Evolutionary conservation across 176 grass and related monocot species (phyloP), one percentile per base, ranked within the genome.

Genomic region (Musa itinerans): DNA sequence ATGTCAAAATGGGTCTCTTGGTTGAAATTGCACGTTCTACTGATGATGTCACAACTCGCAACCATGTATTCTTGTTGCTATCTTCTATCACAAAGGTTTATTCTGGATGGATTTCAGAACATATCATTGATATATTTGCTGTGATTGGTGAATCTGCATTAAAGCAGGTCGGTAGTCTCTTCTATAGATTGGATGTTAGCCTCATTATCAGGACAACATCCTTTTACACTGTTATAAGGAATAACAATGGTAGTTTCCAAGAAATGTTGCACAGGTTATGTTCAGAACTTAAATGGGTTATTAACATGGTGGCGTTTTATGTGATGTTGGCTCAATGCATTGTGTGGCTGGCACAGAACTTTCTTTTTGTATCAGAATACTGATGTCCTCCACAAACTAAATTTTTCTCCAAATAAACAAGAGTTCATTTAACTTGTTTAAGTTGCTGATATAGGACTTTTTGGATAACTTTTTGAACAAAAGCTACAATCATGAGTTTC

Each of bases 141-240:
- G 76, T 85, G 69, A 91, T 98, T 67, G 94, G 94, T 43, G 90
- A 83, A 81, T 84, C 73, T 93, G 84, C 84, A n/a, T 68, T 93
- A 69, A 93, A 93, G 75, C 94, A 98, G 90, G 94, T 98, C 78
- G 53, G 81, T 70, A 11, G 11, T 75, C 19, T 22, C 16, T 56
- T 56, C 11, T 59, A 25, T 59, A 61, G 54, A 11, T 52, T 51
- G 10, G 19, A 50, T 11, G 20, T 51, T 70, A 50, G 2, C 25
- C 11, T 29, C 25, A 43, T 68, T 43, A 68, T 19, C 24, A 11
- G 12, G 65, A 43, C 4, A 43, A 13, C 12, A 15, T 68, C 49
- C 22, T 69, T 5, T 50, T 50, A 49, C 14, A 49, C 34, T 43
- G 29, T 29, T 43, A 43, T 43, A 43, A 43, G 4, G 34, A 43